A percentile compares a stretch with the other conserved stretches of the same genome.
These are phyloP conservation scores for Lojkania enalia DNA, from an alignment of 2,329 filamentous ascomycete genomes.

Conservation along the genomic window DNA sequence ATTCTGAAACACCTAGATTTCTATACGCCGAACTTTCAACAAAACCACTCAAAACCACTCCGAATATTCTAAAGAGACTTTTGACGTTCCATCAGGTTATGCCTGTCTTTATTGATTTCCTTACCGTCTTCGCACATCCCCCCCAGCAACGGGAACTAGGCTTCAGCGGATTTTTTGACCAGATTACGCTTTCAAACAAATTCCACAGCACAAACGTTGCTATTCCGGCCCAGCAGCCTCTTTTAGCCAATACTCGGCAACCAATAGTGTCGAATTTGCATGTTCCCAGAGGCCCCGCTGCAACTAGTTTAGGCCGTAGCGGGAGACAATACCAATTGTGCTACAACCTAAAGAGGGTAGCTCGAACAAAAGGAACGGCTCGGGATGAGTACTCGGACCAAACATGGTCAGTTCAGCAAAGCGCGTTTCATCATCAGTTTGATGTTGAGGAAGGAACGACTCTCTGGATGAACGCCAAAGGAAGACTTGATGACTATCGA, in stretches of 20 bases:
- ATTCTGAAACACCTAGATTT: constrained; percentile 4
- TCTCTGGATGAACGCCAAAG: constrained; percentile 47
- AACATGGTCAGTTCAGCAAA: constrained; percentile 41
- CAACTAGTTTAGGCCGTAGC: constrained; percentile 31
- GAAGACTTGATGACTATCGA: constrained; percentile 9
- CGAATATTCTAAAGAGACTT: constrained; percentile 7
- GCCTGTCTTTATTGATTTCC: constrained; percentile 43
- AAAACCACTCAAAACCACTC: constrained; percentile 12
- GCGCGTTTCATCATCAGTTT: constrained; percentile 46
- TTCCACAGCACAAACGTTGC: no score
- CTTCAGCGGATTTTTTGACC: constrained; percentile 41
- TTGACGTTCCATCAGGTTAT: constrained; percentile 42
- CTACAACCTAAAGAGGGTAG: constrained; percentile 33
- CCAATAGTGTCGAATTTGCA: neutral
- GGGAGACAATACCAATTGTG: constrained; percentile 41
- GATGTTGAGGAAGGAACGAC: constrained; percentile 37
- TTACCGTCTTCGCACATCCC: constrained; percentile 38
- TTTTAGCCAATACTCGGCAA: neutral
- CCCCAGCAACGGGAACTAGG: constrained; percentile 28
- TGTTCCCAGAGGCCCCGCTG: constrained; percentile 1
- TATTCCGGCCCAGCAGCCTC: neutral
- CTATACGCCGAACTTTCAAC: constrained; percentile 6
- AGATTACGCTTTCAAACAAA: constrained; percentile 21
- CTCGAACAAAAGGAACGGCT: constrained; percentile 2
- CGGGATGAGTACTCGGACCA: constrained; percentile 1